Evolutionary conservation across 2,329 filamentous ascomycete genomes (phyloP).

Genomic region (Colletotrichum phormii): DNA sequence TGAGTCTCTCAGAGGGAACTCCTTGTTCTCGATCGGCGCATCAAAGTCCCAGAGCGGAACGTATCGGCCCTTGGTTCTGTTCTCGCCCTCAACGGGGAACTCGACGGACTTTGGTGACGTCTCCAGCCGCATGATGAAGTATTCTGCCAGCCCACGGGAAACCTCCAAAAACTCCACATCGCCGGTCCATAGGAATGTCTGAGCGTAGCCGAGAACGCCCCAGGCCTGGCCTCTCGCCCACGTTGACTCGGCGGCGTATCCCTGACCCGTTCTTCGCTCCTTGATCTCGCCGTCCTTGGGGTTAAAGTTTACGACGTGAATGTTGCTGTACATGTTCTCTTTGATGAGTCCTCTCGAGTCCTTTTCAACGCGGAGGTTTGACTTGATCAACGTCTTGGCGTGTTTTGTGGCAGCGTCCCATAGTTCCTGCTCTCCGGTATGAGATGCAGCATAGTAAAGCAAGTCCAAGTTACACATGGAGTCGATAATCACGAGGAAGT

Average conservation of each 20-base stretch:
- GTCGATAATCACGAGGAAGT: constrained; percentile 57
- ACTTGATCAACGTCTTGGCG: constrained; percentile 52
- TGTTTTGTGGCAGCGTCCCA: constrained; percentile 49
- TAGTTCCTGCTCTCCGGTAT: constrained; percentile 43
- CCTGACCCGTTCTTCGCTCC: constrained; percentile 60
- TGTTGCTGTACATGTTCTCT: constrained; percentile 47
- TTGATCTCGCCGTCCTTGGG: constrained; percentile 55
- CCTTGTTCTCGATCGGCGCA: constrained; percentile 51
- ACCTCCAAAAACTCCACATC: constrained; percentile 56
- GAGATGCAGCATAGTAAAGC: constrained; percentile 49
- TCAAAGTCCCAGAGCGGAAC: constrained; percentile 60
- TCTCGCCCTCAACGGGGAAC: constrained; percentile 37
- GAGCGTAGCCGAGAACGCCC: constrained; percentile 62
- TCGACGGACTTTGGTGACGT: constrained; percentile 46
- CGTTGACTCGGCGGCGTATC: constrained; percentile 57
- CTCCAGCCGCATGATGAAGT: constrained; percentile 58
- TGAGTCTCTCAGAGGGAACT: constrained; percentile 47
- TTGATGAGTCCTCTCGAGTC: constrained; percentile 14
- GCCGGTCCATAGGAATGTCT: constrained; percentile 61
- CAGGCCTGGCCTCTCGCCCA: constrained; percentile 66
- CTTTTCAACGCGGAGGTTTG: constrained; percentile 53
- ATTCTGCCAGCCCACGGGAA: constrained; percentile 58
- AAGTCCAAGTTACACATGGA: constrained; percentile 54
- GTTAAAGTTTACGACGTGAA: constrained; percentile 63
- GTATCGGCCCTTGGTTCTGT: constrained; percentile 40